These are phyloP conservation scores for Xylariaceae sp. DNA, from an alignment of 2,329 filamentous ascomycete species.

Conservation along the genomic window DNA sequence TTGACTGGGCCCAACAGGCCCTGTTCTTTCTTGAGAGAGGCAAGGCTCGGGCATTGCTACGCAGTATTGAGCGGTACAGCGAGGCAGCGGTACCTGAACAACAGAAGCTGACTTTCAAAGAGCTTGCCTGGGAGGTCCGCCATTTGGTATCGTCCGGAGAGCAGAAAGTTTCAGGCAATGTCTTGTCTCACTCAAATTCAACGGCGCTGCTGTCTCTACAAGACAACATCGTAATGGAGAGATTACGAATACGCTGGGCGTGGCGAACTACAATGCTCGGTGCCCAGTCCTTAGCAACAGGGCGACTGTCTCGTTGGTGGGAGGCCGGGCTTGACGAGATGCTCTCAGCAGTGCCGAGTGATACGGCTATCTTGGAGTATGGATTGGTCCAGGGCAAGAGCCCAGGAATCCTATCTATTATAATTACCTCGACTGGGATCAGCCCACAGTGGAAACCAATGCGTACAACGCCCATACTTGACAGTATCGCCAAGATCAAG, in stretches of 20 bases:
- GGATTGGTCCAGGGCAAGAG: slow-evolving; percentile 21
- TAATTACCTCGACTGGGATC: slow-evolving; percentile 16
- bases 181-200: not conserved
- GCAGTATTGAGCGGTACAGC: slow-evolving; percentile 21
- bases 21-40: slow-evolving; percentile 21
- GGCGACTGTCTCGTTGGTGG: slow-evolving; percentile 18
- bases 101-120: slow-evolving; percentile 16
- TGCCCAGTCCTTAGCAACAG: slow-evolving; percentile 12
- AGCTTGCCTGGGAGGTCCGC: slow-evolving; percentile 12
- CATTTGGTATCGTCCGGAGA: slow-evolving; percentile 15
- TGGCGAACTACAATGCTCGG: slow-evolving; percentile 18
- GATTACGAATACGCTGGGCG: slow-evolving; percentile 19
- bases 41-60: slow-evolving; percentile 18
- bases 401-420: slow-evolving; percentile 16
- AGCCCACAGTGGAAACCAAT: slow-evolving; percentile 15
- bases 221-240: slow-evolving; percentile 17
- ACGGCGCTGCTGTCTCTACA: not conserved
- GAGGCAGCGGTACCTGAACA: slow-evolving; percentile 4
- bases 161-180: slow-evolving; percentile 5
- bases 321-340: slow-evolving; percentile 15
- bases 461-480: slow-evolving; percentile 15
- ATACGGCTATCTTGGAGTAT: slow-evolving; percentile 18
- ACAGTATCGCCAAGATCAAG: slow-evolving; percentile 12
- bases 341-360: slow-evolving; percentile 10
- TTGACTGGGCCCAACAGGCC: slow-evolving; percentile 18